Base-by-base conservation (phyloP, 2,329 filamentous ascomycete species). In the Biscogniauxia marginata region DNA sequence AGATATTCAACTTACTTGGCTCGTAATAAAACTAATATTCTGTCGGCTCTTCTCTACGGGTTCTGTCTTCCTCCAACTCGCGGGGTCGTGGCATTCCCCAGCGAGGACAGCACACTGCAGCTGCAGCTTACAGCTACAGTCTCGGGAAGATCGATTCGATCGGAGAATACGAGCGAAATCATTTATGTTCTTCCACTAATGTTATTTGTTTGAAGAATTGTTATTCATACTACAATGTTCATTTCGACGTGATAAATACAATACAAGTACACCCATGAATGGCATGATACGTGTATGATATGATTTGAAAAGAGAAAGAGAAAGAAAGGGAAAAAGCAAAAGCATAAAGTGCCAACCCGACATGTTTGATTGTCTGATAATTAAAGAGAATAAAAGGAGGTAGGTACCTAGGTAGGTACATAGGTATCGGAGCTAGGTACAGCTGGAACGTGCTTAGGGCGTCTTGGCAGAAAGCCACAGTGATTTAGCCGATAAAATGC, bases 1-100 rank as follows among this genome's bases (percentile, higher is more conserved):
- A 51, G 52, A 58, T 61, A 57, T 50, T 60, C 53, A 55, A 54
- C 55, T 59, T 59, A 60, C 23, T 54, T 39, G 34, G 55, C 48
- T 57, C 50, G 45, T 60, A 49, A 55, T 56, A 51, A 50, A 57
- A 46, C 49, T 53, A 60, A 58, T 53, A 22, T 52, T 46, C 44
- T 45, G 30, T 20, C 43, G 3, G 43, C 16, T 13, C 8, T 3
- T 50, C 23, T 18, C 11, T 7, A 16, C 30, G 13, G 30, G 18
- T 2, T 46, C 18, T 46, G 5, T 18, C 20, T 46, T 8, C n/a
- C 3, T 7, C 18, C 30, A 13, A 8, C 11, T 11, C 30, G 30
- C 9, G 16, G 4, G 11, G 30, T 11, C 16, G 30, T 34, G 30
- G 30, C 11, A 13, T 34, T 34, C 16, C 30, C 30, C 30, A 11